Conservation (phyloP, 2,329 filamentous ascomycete species). For the Pyricularia sp. region DNA sequence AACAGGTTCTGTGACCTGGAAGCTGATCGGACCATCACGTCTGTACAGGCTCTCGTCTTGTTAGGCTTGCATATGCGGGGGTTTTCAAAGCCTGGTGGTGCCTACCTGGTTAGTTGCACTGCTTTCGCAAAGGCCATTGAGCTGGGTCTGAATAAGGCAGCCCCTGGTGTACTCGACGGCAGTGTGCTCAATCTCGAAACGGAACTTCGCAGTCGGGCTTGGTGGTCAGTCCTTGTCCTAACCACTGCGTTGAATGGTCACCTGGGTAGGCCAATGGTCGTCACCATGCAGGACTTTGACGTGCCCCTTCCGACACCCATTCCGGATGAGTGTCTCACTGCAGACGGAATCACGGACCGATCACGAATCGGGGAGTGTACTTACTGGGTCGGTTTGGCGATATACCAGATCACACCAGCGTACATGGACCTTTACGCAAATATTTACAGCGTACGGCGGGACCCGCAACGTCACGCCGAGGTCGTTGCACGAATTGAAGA, state of each 20-base stretch:
- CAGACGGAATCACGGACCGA: conserved; percentile 48
- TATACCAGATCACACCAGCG: conserved; percentile 55
- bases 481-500: conserved; percentile 57
- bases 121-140: conserved; percentile 64
- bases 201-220: conserved; percentile 69
- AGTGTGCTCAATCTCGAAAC: conserved; percentile 48
- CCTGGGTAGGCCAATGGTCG: conserved; percentile 67
- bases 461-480: conserved; percentile 52
- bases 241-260: conserved; percentile 64
- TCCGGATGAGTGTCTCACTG: conserved; percentile 59
- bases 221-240: conserved; percentile 63
- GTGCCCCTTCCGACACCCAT: conserved; percentile 65
- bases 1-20: conserved; percentile 59
- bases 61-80: conserved; percentile 64
- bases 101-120: conserved; percentile 56
- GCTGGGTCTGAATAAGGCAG: conserved; percentile 52
- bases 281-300: conserved; percentile 68
- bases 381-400: conserved; percentile 57
- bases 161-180: conserved; percentile 47
- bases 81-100: conserved; percentile 71
- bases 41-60: conserved; percentile 65
- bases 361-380: conserved; percentile 49
- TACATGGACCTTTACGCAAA: conserved; percentile 67
- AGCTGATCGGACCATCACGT: conserved; percentile 49
- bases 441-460: conserved; percentile 62